Base-by-base conservation (phyloP, 2,329 filamentous ascomycete species). In the Epichloe elymi region DNA sequence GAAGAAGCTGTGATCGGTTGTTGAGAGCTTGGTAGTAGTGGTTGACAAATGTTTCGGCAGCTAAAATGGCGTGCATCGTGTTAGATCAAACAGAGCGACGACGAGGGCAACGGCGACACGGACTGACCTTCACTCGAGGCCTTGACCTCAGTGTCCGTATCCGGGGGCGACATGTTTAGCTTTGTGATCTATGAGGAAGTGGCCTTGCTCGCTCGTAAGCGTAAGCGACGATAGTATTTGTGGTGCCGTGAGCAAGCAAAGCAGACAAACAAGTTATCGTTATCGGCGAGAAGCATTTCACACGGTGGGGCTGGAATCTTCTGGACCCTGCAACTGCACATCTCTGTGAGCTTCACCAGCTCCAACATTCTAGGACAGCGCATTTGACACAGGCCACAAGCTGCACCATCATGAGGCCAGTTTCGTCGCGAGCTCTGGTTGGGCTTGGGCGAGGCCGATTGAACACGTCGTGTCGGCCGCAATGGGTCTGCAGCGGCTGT, bases 1-100 rank as follows among this genome's bases (percentile, higher is more conserved):
- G 69, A 17, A 76, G 63, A 14, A 95, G 75, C 7, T 70, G 68
- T 35, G 75, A 62, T 40, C 88, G 74, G 53, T 74, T 76, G 66
- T 85, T 81, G 48, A 94, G 72, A n/a, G 84, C 76, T 30, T 76
- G 73, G 70, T 95, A 95, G 72, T 85, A 95, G 55, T 77, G 73
- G 54, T 83, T 80, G 57, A 85, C 74, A 60, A 95, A 91, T 50
- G 69, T 72, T 58, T 85, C 78, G 49, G 87, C 85, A 53, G 83
- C 87, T 86, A 46, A 41, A 47, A 39, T 43, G 36, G 23, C 11
- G 39, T 5, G 23, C 12, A 36, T 4, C 26, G 17, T 6, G 35
- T 53, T 14, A 53, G 48, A 44, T 43, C 26, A 36, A 39, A 36
- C 14, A n/a, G 7, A 20, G 33, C 3, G 20, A 39, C 7, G 26